phyloP scores from a whole-genome alignment of 2,329 filamentous ascomycete genomes.

The Fusarium pilosicola region DNA sequence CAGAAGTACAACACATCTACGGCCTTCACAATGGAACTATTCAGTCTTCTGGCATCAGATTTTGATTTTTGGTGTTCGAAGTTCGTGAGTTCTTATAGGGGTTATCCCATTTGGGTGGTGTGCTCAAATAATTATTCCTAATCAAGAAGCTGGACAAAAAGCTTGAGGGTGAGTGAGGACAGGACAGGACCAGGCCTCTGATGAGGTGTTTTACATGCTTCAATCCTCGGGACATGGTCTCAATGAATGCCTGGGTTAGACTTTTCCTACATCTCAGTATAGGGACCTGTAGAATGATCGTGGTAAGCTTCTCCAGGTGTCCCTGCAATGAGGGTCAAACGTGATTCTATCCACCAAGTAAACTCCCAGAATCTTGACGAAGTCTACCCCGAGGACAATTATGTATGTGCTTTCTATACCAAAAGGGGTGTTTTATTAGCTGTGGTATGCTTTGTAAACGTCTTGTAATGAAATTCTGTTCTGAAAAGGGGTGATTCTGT shows the following conservation, averaged over 20 bases:
- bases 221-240: not conserved
- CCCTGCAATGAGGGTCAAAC: not conserved
- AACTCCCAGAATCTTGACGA: not conserved
- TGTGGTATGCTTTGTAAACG: not conserved
- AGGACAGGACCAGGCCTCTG: not conserved
- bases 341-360: not conserved
- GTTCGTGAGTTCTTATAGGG: not conserved
- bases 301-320: not conserved
- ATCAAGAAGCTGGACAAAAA: not conserved
- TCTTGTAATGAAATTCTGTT: not conserved
- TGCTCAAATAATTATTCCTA: not conserved
- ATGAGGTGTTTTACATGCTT: constrained; percentile 7
- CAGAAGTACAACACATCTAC: not conserved
- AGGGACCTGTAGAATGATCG: not conserved
- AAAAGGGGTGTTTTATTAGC: not conserved
- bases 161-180: not conserved
- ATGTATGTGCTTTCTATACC: not conserved
- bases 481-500: not conserved
- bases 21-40: not conserved
- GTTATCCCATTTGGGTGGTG: not conserved
- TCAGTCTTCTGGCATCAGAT: not conserved
- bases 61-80: constrained; percentile 5
- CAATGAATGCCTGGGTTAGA: not conserved
- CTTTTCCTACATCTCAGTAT: not conserved
- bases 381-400: not conserved